Evolutionary conservation across 257 asterid species (phyloP).

Genomic region (Cynanchum wilfordii): DNA sequence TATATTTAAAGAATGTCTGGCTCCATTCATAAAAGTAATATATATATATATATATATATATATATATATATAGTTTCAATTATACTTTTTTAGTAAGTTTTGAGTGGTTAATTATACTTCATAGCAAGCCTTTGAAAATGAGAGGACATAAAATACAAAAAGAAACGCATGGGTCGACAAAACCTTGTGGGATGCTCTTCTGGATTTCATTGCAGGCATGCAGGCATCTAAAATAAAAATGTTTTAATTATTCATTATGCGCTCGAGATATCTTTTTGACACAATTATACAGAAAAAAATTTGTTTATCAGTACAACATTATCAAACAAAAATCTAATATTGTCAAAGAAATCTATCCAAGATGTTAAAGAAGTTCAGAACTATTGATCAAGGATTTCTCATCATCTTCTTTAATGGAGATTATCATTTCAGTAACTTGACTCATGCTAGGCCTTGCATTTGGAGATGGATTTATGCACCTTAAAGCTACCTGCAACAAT

Average conservation of each 20-base stretch:
- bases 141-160: background rate
- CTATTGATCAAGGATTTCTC: slow-evolving; percentile 32
- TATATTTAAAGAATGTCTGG: background rate
- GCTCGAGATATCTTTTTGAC: no score
- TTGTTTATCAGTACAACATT: background rate
- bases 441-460: slow-evolving; percentile 45
- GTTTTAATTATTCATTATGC: slow-evolving; percentile 11
- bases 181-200: background rate
- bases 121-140: background rate
- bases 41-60: background rate
- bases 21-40: background rate
- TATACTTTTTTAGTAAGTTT: no score
- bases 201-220: slow-evolving; percentile 17
- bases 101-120: background rate
- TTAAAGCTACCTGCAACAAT: slow-evolving; percentile 63
- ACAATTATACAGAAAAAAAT: background rate
- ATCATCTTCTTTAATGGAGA: slow-evolving; percentile 43
- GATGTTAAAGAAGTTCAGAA: slow-evolving; percentile 8
- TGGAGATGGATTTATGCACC: slow-evolving; percentile 40
- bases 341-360: background rate
- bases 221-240: slow-evolving; percentile 4
- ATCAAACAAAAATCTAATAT: background rate
- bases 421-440: slow-evolving; percentile 47
- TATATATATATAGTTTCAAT: no score
- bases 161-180: slow-evolving; percentile 15